Base-by-base conservation (phyloP, 768 basidiomycete genomes). In the Termitomyces sp. region DNA sequence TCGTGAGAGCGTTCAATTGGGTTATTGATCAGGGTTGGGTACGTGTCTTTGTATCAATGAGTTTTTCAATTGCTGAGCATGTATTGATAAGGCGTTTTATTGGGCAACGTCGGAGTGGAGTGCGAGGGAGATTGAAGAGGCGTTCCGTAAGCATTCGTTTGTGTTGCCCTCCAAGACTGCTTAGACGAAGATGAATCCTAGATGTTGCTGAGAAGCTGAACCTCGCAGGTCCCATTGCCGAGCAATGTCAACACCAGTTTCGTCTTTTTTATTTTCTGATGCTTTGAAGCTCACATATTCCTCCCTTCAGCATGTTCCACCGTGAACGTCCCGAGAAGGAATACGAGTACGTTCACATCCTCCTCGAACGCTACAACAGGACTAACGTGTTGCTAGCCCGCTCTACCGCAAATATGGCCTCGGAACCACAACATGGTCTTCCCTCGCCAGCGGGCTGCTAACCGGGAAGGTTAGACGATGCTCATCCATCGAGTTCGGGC, bases 291-390 rank as follows among this genome's bases (percentile, higher is more conserved):
- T 50, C 2, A 37, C 44, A 3, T 6, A 34, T 34, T 14, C 12
- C 41, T 44, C 12, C 1, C 49, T 24, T 67, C 66, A 88, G 83
- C 64, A 83, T 90, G 81, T 79, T 93, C 67, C 79, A 85, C 66
- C 83, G 90, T 19, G 86, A 91, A 59, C 78, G 85, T 15, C 84
- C 89, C n/a, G 91, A 93, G 72, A 80, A 81, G 63, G 89, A 92
- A 74, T 91, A 88, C 69, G 75, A 71, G 79, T 84, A 61, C 59
- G 77, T 66, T 17, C 15, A 0, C n/a, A 2, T 38, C 14, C 17
- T 34, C 12, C 12, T 48, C 21, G 0, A n/a, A 17, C 0, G 10
- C 56, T 48, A 32, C 41, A 37, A 53, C 44, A 43, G 54, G 15
- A 22, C 32, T 48, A 10, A 45, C 22, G 7, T n/a, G 10, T 15